Evolutionary conservation across 164 flowering plant species (phyloP).

Genomic region (Magnolia changhungtana): DNA sequence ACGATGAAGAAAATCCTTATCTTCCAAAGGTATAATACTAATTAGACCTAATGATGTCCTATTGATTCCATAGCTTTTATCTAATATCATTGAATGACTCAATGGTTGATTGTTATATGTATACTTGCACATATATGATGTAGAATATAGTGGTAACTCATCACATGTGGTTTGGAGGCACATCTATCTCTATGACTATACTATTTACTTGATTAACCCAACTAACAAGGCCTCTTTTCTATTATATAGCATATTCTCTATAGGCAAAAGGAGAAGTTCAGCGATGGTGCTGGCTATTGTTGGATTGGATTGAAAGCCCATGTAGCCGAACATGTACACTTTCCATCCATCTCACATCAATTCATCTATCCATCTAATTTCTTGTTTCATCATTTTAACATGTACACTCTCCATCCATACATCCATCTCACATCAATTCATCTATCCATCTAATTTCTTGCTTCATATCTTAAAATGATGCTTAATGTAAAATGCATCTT

Average conservation of each 20-base stretch:
- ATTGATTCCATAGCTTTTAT: no score
- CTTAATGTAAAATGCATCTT: conserved; percentile 61
- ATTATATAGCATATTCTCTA: conserved; percentile 80
- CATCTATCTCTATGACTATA: background rate
- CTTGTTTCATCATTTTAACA: conserved; percentile 23
- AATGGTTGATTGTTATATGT: background rate
- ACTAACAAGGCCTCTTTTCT: conserved; percentile 4
- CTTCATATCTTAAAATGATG: conserved; percentile 57
- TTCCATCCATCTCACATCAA: background rate
- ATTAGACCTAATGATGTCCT: background rate
- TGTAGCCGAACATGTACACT: conserved; percentile 59
- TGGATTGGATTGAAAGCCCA: conserved; percentile 96
- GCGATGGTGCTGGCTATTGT: conserved; percentile 93
- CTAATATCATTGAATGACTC: no score
- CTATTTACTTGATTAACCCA: no score
- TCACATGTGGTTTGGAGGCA: background rate
- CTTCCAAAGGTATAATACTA: conserved; percentile 66
- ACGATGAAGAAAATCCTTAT: conserved; percentile 73
- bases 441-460: background rate
- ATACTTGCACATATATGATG: background rate
- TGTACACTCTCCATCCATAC: conserved; percentile 26
- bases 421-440: conserved; percentile 7
- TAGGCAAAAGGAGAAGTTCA: conserved; percentile 94
- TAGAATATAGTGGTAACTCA: background rate
- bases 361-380: background rate